Evolutionary conservation across 768 basidiomycete species (phyloP).

Genomic region (Phanerochaete sordida): DNA sequence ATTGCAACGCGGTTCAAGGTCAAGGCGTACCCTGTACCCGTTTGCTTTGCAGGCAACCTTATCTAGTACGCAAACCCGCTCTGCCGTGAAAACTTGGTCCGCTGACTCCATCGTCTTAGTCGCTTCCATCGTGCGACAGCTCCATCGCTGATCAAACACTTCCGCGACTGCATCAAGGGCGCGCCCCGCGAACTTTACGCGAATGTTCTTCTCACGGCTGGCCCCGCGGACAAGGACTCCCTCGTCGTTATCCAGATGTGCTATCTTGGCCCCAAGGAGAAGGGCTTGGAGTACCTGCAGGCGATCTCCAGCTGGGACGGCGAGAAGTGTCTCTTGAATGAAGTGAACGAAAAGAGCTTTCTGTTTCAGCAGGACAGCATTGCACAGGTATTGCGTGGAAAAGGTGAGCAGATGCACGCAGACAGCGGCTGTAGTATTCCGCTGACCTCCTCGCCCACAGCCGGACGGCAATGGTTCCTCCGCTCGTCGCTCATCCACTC

Average conservation of each 20-base stretch:
- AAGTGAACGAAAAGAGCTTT: constrained; percentile 88
- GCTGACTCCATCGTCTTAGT: constrained; percentile 35
- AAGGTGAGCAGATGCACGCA: too few species aligned
- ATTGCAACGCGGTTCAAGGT: constrained; percentile 89
- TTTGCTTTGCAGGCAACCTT: constrained; percentile 89
- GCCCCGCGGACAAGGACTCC: constrained; percentile 79
- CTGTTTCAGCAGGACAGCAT: constrained; percentile 89
- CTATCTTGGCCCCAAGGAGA: constrained; percentile 73
- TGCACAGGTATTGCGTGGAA: constrained; percentile 83
- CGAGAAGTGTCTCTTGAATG: constrained; percentile 81
- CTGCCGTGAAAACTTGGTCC: constrained; percentile 14
- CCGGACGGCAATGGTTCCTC: constrained; percentile 87
- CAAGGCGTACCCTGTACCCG: constrained; percentile 83
- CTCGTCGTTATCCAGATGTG: constrained; percentile 92
- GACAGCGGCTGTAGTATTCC: too few species aligned
- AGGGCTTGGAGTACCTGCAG: constrained; percentile 73
- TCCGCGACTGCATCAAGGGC: constrained; percentile 89
- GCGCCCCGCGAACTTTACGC: constrained; percentile 87
- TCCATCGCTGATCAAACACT: constrained; percentile 84
- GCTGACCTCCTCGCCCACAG: constrained; percentile 32
- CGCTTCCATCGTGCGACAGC: constrained; percentile 87
- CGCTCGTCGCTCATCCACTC: constrained; percentile 82
- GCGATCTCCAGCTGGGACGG: constrained; percentile 90
- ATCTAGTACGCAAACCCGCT: too few species aligned
- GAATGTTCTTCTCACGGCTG: constrained; percentile 87